A percentile compares a stretch with the other conserved stretches of the same genome.
phyloP scores from a whole-genome alignment of 2,329 filamentous ascomycete genomes.

The Decorospora gaudefroyi region DNA sequence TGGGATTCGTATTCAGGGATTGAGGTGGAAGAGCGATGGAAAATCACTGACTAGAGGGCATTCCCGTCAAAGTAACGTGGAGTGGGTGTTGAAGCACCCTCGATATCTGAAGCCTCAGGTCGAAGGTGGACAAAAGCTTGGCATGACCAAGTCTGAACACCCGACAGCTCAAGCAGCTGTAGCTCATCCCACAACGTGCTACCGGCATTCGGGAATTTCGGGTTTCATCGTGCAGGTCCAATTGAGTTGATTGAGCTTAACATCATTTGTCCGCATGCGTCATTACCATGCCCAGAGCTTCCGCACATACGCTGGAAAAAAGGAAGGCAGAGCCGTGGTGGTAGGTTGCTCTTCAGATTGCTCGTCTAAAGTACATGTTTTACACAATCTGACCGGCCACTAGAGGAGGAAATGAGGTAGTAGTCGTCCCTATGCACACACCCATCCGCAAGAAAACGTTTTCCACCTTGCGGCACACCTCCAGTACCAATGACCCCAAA shows the following conservation, averaged over 20 bases:
- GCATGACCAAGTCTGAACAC: conserved; percentile 35
- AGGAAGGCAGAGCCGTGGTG: conserved; percentile 41
- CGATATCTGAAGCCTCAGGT: too few species aligned
- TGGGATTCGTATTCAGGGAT: too few species aligned
- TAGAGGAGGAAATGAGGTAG: conserved; percentile 46
- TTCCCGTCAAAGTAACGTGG: too few species aligned
- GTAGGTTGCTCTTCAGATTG: conserved; percentile 51
- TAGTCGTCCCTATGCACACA: conserved; percentile 49
- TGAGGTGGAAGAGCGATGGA: too few species aligned
- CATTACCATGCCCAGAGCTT: conserved; percentile 32
- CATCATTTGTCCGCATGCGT: conserved; percentile 28
- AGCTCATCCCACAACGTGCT: conserved; percentile 30
- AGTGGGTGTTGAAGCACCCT: too few species aligned
- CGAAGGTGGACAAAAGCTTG: conserved; percentile 40
- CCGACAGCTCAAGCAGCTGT: conserved; percentile 22
- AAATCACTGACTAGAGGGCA: too few species aligned
- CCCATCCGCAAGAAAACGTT: conserved; percentile 45
- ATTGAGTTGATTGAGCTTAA: conserved; percentile 40
- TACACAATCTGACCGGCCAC: conserved; percentile 51
- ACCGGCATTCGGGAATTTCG: conserved; percentile 21
- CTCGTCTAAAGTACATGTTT: conserved; percentile 52
- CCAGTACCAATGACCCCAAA: conserved; percentile 43
- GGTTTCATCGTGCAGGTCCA: conserved; percentile 21
- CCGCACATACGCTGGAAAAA: conserved; percentile 30
- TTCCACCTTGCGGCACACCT: conserved; percentile 42